Evolutionary conservation across 2,329 filamentous ascomycete genomes (phyloP).

Genomic region (Colletotrichum melonis): DNA sequence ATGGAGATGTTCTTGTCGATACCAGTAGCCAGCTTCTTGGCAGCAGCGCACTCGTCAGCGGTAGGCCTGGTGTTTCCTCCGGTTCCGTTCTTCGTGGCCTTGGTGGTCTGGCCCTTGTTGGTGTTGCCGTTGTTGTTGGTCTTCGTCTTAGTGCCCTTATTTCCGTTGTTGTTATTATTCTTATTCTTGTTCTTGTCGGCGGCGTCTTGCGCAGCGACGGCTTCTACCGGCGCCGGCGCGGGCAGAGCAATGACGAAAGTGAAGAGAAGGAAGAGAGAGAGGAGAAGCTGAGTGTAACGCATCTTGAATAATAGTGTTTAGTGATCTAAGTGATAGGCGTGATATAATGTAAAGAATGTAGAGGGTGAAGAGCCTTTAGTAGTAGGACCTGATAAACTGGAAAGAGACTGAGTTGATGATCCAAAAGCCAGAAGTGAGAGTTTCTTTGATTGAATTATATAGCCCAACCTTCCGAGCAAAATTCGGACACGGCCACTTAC

Average conservation of each 20-base stretch:
- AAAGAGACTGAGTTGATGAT: not conserved
- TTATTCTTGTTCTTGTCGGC: not conserved
- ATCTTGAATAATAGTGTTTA: conserved; percentile 3
- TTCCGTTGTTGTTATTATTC: not conserved
- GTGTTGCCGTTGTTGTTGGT: not conserved
- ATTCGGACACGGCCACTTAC: not conserved
- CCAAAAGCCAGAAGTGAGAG: accelerated
- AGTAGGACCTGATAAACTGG: not conserved
- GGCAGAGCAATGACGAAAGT: conserved; percentile 21
- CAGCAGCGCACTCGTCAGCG: conserved; percentile 29
- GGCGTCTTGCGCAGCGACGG: not conserved
- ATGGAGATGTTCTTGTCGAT: conserved; percentile 40
- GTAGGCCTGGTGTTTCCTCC: no score
- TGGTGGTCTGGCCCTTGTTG: not conserved
- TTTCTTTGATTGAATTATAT: conserved; percentile 6
- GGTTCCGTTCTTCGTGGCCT: not conserved
- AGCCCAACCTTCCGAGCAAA: not conserved
- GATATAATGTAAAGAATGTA: not conserved
- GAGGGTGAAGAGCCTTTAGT: not conserved
- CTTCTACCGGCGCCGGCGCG: not conserved
- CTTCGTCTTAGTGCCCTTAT: not conserved
- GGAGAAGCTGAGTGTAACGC: conserved; percentile 6
- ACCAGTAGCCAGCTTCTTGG: conserved; percentile 38
- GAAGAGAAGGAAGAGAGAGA: conserved; percentile 19
- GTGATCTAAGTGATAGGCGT: not conserved